Conservation (phyloP, 345 rosid genomes). For the Pistacia integerrima region DNA sequence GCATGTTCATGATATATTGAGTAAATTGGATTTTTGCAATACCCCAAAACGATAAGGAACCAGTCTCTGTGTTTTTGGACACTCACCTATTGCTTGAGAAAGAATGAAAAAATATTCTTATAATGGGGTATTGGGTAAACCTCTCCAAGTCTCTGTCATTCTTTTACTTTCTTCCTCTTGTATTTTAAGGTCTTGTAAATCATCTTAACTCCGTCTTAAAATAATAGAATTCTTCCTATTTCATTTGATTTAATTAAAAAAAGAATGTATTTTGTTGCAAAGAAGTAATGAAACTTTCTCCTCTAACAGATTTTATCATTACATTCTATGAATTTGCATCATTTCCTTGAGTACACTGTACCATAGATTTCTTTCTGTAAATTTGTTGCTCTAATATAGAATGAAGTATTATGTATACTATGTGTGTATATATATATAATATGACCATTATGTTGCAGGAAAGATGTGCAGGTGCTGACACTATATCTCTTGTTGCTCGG, state of each 20-base stretch:
- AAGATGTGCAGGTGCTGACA: slow-evolving; percentile 91
- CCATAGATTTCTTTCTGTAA: slow-evolving; percentile 7
- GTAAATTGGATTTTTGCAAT: neutral
- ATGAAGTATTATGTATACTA: slow-evolving; percentile 3
- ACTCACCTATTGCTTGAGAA: neutral
- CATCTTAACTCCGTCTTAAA: neutral
- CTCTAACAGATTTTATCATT: neutral
- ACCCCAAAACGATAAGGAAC: neutral
- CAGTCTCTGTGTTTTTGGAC: neutral
- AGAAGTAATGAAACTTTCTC: neutral
- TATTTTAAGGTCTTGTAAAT: neutral
- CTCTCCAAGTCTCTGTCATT: neutral
- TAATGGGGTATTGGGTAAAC: neutral
- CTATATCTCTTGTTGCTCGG: slow-evolving; percentile 79
- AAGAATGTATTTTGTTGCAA: neutral
- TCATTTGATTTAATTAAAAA: neutral
- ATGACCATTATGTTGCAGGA: slow-evolving; percentile 63
- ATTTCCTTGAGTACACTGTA: slow-evolving; percentile 12
- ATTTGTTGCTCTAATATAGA: slow-evolving; percentile 7
- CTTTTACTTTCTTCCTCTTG: neutral
- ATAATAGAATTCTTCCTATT: neutral
- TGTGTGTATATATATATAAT: slow-evolving; percentile 9
- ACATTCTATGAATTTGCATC: neutral
- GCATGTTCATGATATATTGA: neutral
- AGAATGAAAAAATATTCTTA: neutral